Base-by-base conservation (phyloP, 306 rosid species). In the Rubus parviflorus region DNA sequence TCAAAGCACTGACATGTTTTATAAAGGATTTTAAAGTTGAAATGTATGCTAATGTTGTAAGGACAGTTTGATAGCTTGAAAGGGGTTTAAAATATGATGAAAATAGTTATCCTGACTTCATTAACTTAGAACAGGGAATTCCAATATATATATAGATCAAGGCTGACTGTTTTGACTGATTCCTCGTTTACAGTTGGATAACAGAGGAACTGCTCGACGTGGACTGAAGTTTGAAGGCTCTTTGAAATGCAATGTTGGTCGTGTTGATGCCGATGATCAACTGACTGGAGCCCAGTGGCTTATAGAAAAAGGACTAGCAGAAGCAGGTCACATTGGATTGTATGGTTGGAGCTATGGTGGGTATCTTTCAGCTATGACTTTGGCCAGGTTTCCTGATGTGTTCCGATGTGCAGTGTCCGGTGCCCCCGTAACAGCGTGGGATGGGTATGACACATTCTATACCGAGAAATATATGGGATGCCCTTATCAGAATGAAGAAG, bases 301-400 rank as follows among this genome's bases (percentile, higher is more conserved):
- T 35, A 52, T 92, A 76, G 82, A 84, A 72, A 85, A 85, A 71
- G 97, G 99, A 68, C 90, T 95, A 22, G 86, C 99, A 47, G 80
- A 86, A 81, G 87, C 73, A 58, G 90, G 96, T 57, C 92, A 86
- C 79, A 89, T 95, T 16, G 99, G 99, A 22, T 78, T 95, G 79
- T 95, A 91, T 4, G 99, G 99, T 7, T 95, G 99, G 99, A 95
- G 99, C 88, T 95, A 95, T 3, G 99, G 98, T 1, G 99, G 99
- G 49, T 95, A 85, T 78, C 96, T 95, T 37, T 92, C 99, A 4
- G 99, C 96, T 12, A 88, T 92, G 88, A 57, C 94, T 52, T 83
- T 95, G 67, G 89, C 90, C 40, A 85, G 96, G 77, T 89, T 82
- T 84, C 91, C 99, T 2, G 93, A 88, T 41, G 73, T 86, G 79